phyloP scores from a whole-genome alignment of 495 filamentous ascomycete species.

The Tuber umbilicatum region DNA sequence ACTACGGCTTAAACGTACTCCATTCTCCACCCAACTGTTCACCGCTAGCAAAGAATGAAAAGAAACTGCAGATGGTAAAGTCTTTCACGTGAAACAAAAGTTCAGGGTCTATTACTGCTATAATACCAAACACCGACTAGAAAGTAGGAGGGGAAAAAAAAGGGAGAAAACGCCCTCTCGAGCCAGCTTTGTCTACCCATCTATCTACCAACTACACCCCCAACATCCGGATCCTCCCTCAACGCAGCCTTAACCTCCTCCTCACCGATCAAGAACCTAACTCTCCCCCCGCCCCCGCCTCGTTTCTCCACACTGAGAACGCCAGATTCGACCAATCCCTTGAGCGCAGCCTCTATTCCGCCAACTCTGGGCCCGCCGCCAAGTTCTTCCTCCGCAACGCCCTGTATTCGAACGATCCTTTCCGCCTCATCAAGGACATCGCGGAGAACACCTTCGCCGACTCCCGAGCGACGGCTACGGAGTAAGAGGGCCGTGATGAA shows the following conservation, averaged over 20 bases:
- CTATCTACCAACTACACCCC: conserved; percentile 53
- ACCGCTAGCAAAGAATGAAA: too few species aligned
- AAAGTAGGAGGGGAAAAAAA: background rate
- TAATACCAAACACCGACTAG: background rate
- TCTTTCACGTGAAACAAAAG: background rate
- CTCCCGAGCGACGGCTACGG: conserved; percentile 70
- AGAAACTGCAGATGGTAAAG: too few species aligned
- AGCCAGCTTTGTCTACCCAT: background rate
- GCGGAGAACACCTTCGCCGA: conserved; percentile 79
- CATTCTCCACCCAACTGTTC: too few species aligned
- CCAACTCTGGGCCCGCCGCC: conserved; percentile 51
- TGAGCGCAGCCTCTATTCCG: conserved; percentile 64
- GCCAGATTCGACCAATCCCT: conserved; percentile 78
- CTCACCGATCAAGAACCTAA: conserved; percentile 75
- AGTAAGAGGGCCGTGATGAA: conserved; percentile 75
- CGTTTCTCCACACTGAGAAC: conserved; percentile 74
- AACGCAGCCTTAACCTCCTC: conserved; percentile 86
- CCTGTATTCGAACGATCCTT: conserved; percentile 59
- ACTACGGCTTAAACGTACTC: too few species aligned
- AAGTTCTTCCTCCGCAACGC: conserved; percentile 40
- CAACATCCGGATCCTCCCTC: conserved; percentile 79
- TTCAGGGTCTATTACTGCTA: background rate
- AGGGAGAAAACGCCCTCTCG: background rate
- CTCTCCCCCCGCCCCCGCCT: conserved; percentile 77
- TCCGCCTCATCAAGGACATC: conserved; percentile 88